These are phyloP conservation scores for Neurospora cerealis DNA, from an alignment of 495 filamentous ascomycete genomes.

Conservation along the genomic window DNA sequence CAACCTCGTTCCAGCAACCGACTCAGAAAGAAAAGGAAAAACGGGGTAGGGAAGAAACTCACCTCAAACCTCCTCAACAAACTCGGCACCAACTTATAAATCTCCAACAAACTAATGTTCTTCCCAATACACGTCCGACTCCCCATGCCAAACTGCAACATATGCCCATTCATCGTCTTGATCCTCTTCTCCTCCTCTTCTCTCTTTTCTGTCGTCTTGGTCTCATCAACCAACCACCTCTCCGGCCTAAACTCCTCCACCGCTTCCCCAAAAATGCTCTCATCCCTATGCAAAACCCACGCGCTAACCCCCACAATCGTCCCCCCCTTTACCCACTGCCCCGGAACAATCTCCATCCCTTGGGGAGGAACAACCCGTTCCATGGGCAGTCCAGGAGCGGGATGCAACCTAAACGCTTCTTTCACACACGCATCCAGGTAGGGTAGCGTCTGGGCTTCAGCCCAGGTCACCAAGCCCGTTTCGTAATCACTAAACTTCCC, in stretches of 20 bases:
- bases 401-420: slow-evolving; percentile 58
- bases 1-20: no score
- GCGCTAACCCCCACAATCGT: slow-evolving; percentile 54
- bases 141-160: slow-evolving; percentile 55
- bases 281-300: slow-evolving; percentile 51
- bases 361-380: slow-evolving; percentile 53
- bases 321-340: slow-evolving; percentile 46
- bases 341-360: slow-evolving; percentile 41
- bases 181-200: slow-evolving; percentile 33
- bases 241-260: slow-evolving; percentile 49
- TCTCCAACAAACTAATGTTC: slow-evolving; percentile 67
- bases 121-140: slow-evolving; percentile 56
- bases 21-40: no score
- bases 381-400: slow-evolving; percentile 50
- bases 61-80: slow-evolving; percentile 61
- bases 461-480: slow-evolving; percentile 47
- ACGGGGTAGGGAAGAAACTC: no score
- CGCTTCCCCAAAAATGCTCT: slow-evolving; percentile 49
- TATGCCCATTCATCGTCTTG: slow-evolving; percentile 46
- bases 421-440: slow-evolving; percentile 63
- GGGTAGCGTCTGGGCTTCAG: slow-evolving; percentile 44
- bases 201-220: slow-evolving; percentile 6
- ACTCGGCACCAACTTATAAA: slow-evolving; percentile 69
- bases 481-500: slow-evolving; percentile 42
- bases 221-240: slow-evolving; percentile 41